These are phyloP conservation scores for Neurospora sp. DNA, from an alignment of 495 filamentous ascomycete genomes.

Conservation along the genomic window DNA sequence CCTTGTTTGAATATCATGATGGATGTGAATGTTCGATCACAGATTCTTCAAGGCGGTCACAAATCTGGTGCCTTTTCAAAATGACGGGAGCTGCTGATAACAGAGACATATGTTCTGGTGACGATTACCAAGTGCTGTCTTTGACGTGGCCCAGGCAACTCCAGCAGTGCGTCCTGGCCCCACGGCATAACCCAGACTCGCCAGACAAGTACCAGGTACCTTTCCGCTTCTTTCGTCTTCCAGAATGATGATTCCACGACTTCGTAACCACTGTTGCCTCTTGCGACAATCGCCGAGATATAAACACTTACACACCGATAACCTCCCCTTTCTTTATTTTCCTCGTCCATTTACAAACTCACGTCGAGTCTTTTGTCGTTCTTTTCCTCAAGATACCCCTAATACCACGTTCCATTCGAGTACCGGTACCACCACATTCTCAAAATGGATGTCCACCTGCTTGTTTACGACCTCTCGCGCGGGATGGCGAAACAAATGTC, in stretches of 20 bases:
- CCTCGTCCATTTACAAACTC: not conserved
- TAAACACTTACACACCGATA: not conserved
- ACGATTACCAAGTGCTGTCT: not conserved
- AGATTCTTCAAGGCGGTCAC: not conserved
- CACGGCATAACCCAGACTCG: not conserved
- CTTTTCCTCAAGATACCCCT: not conserved
- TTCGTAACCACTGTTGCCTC: constrained; percentile 17
- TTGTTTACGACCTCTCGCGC: constrained; percentile 88
- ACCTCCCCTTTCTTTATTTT: not conserved
- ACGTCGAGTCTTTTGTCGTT: not conserved
- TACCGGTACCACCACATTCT: not conserved
- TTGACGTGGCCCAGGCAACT: not conserved
- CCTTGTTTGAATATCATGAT: not conserved
- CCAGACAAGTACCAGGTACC: not conserved
- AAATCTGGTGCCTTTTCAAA: not conserved
- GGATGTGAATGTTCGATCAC: not conserved
- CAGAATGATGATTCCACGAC: constrained; percentile 4
- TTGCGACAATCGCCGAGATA: not conserved
- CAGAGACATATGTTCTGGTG: not conserved
- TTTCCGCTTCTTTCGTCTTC: constrained; percentile 8
- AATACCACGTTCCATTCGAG: not conserved
- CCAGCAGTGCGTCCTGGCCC: not conserved
- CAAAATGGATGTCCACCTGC: constrained; percentile 78
- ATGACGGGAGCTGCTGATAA: not conserved
- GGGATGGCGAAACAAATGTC: constrained; percentile 45